Conservation (phyloP, 352 stramenopile genomes). For the Phytophthora uliginosa region DNA sequence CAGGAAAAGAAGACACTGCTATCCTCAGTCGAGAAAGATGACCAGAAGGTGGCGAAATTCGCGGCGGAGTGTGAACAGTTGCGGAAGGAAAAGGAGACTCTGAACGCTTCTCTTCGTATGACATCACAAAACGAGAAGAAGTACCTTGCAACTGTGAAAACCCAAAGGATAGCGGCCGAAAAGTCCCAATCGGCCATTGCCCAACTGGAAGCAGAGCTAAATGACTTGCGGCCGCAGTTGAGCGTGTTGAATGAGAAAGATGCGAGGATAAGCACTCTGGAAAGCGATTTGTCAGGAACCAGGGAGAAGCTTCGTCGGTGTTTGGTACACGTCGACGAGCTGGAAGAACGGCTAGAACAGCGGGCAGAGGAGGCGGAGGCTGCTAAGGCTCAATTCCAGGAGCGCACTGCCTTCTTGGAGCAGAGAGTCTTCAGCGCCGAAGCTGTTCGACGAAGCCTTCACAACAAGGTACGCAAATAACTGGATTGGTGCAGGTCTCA, state of each 20-base stretch:
- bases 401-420: slow-evolving; percentile 52
- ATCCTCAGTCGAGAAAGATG: slow-evolving; percentile 41
- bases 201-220: slow-evolving; percentile 48
- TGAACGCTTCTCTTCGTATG: slow-evolving; percentile 43
- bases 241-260: slow-evolving; percentile 49
- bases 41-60: slow-evolving; percentile 40
- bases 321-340: slow-evolving; percentile 34
- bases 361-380: slow-evolving; percentile 42
- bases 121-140: slow-evolving; percentile 50
- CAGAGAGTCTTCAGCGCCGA: slow-evolving; percentile 70
- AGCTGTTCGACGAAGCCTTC: slow-evolving; percentile 77
- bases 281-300: slow-evolving; percentile 43
- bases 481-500: neutral
- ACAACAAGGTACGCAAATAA: slow-evolving; percentile 76
- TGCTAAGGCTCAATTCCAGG: slow-evolving; percentile 37
- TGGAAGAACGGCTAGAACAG: slow-evolving; percentile 48
- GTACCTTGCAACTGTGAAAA: slow-evolving; percentile 33
- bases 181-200: slow-evolving; percentile 44
- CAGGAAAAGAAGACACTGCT: slow-evolving; percentile 69
- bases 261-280: slow-evolving; percentile 40
- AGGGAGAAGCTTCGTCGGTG: slow-evolving; percentile 49
- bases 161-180: slow-evolving; percentile 25
- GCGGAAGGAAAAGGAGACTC: slow-evolving; percentile 45
- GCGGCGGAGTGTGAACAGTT: slow-evolving; percentile 52
- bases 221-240: slow-evolving; percentile 36